phyloP scores from a whole-genome alignment of 108 stramenopile genomes.

The Cyclostephanos tholiformis region DNA sequence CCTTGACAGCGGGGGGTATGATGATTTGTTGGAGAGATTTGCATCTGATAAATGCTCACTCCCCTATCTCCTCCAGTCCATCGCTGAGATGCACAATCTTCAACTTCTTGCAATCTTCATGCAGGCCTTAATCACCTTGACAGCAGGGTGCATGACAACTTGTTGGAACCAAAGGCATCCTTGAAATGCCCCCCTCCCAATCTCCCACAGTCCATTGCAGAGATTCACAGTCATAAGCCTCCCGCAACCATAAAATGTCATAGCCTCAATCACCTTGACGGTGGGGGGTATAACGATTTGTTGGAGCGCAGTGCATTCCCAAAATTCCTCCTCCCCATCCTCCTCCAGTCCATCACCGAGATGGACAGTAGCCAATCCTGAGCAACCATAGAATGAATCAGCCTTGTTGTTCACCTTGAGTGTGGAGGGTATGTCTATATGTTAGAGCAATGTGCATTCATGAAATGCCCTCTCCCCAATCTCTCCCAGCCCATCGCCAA shows the following conservation, averaged over 20 bases:
- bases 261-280: constrained; percentile 12
- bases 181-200: background rate
- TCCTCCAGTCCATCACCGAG: background rate
- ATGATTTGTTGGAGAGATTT: no score
- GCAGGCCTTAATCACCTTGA: no score
- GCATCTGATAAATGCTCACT: no score
- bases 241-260: no score
- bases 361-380: background rate
- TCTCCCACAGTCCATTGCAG: no score
- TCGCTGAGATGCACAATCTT: background rate
- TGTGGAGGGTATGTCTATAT: background rate
- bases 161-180: no score
- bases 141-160: no score
- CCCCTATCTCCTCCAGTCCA: background rate
- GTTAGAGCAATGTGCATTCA: background rate
- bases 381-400: background rate
- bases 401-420: background rate
- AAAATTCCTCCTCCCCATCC: background rate
- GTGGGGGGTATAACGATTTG: background rate
- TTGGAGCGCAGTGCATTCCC: background rate
- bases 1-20: no score
- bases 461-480: background rate
- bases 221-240: no score
- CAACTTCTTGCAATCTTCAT: no score
- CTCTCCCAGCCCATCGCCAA: background rate